phyloP scores from a whole-genome alignment of 2,329 filamentous ascomycete genomes.

The Periconia macrospinosa region DNA sequence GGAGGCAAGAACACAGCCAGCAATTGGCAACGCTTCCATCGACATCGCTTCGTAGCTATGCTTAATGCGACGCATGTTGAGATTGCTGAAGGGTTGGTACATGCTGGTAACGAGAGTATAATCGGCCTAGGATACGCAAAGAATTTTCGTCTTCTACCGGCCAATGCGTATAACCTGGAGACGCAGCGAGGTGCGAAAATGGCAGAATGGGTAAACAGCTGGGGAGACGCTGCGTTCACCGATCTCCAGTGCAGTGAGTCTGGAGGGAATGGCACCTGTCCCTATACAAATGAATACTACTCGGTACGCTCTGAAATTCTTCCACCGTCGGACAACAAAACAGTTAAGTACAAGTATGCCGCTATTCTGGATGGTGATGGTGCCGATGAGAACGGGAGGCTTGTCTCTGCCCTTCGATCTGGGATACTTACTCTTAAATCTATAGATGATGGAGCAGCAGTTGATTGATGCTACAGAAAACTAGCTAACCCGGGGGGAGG shows the following conservation, averaged over 20 bases:
- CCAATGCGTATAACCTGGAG: conserved; percentile 21
- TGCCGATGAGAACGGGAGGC: conserved; percentile 19
- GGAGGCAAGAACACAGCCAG: conserved; percentile 48
- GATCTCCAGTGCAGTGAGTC: conserved; percentile 47
- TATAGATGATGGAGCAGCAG: no score
- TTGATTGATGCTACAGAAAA: no score
- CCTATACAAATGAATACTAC: conserved; percentile 49
- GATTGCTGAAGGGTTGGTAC: conserved; percentile 47
- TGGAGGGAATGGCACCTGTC: conserved; percentile 43
- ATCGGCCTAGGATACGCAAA: conserved; percentile 30
- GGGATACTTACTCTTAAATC: conserved; percentile 74
- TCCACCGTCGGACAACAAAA: neutral
- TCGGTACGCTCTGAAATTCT: neutral
- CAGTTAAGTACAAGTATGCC: conserved; percentile 39
- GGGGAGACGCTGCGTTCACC: conserved; percentile 44
- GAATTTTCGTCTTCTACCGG: conserved; percentile 45
- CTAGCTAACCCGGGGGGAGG: no score
- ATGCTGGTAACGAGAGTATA: conserved; percentile 15
- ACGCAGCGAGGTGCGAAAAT: conserved; percentile 16
- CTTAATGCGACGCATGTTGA: conserved; percentile 64
- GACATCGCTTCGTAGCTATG: conserved; percentile 75
- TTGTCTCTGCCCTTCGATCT: conserved; percentile 58
- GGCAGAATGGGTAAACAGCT: conserved; percentile 43
- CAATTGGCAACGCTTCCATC: conserved; percentile 73
- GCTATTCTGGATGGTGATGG: conserved; percentile 69